Base-by-base conservation (phyloP, 2,329 filamentous ascomycete species). In the Dactylonectria macrodidyma region DNA sequence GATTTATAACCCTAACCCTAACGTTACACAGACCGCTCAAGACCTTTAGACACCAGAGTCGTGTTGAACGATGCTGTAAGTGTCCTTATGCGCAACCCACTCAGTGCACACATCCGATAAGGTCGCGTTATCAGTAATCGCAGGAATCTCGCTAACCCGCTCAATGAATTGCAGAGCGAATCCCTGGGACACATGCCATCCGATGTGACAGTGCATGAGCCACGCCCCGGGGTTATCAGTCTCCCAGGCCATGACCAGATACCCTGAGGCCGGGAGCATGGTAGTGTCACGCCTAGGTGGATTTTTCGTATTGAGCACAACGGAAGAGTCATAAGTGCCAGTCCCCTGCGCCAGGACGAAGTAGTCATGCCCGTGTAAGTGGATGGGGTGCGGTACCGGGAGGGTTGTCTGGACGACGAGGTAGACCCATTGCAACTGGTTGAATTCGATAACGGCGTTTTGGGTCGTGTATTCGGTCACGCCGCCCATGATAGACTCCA, bases 241-340 rank as follows among this genome's bases (percentile, higher is more conserved):
- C 70, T 85, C 75, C 65, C 87, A 85, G 11, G 84, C 86, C 48
- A 89, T 77, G 19, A 87, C 83, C 12, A 87, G 65, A 73, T 85
- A 84, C 0, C 86, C 86, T 30, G 74, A 71, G 2, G 74, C 76
- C 2, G 82, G 82, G 2, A 89, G 80, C 67, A 85, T 82, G 8
- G 86, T 85, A 5, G 85, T 84, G 72, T 89, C 87, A 54, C 88
- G 83, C 7, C 87, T 84, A 24, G 84, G 82, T 1, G 87, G 86
- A 74, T 88, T 89, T 16, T 60, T 47, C 8, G 59, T 66, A 22
- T 75, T 69, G 14, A 73, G 68, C 2, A 64, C 69, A 26, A 73
- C 62, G 4, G 67, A 67, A 14, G 75, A 46, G 6, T 68, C 71
- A 22, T 76, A 78, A 2, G 68, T 64, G 3, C 77, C 75, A 16